Conservation (phyloP, 2,329 filamentous ascomycete genomes). For the Hortaea werneckii region DNA sequence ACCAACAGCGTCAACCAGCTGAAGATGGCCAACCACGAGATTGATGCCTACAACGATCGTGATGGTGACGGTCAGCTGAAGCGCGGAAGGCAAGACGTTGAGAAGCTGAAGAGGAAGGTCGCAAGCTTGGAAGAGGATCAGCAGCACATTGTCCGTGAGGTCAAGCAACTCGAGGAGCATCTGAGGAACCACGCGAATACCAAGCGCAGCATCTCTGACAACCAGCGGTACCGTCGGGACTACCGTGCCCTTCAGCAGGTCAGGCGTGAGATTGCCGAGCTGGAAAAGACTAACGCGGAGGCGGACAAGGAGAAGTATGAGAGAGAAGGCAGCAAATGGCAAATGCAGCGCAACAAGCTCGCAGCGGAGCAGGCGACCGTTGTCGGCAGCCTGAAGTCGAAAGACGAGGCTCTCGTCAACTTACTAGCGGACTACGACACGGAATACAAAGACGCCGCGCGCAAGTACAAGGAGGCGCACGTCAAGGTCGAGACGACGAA, state of each 20-base stretch:
- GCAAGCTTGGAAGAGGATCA: constrained; percentile 57
- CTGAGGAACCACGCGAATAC: constrained; percentile 70
- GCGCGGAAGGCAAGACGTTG: constrained; percentile 59
- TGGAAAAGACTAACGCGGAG: constrained; percentile 70
- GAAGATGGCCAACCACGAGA: constrained; percentile 63
- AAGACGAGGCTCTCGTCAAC: constrained; percentile 67
- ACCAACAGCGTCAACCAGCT: constrained; percentile 69
- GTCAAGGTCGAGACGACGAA: constrained; percentile 87
- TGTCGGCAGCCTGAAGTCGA: constrained; percentile 69
- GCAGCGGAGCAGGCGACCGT: constrained; percentile 63
- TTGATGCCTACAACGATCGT: constrained; percentile 66
- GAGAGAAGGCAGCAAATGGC: constrained; percentile 56
- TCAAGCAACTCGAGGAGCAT: constrained; percentile 69
- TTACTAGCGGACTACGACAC: constrained; percentile 71
- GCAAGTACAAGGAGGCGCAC: constrained; percentile 74
- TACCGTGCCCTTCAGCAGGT: constrained; percentile 58
- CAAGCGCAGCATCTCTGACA: constrained; percentile 80
- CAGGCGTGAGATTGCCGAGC: constrained; percentile 57
- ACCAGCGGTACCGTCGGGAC: constrained; percentile 74
- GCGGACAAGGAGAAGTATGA: constrained; percentile 70
- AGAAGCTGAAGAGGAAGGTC: constrained; percentile 56
- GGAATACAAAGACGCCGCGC: constrained; percentile 74
- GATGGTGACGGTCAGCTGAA: constrained; percentile 64
- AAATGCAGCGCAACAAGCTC: constrained; percentile 57
- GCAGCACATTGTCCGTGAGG: constrained; percentile 53